Evolutionary conservation across 768 basidiomycete genomes (phyloP), one percentile per base, ranked within the genome.

Genomic region (Hericium erinaceus): DNA sequence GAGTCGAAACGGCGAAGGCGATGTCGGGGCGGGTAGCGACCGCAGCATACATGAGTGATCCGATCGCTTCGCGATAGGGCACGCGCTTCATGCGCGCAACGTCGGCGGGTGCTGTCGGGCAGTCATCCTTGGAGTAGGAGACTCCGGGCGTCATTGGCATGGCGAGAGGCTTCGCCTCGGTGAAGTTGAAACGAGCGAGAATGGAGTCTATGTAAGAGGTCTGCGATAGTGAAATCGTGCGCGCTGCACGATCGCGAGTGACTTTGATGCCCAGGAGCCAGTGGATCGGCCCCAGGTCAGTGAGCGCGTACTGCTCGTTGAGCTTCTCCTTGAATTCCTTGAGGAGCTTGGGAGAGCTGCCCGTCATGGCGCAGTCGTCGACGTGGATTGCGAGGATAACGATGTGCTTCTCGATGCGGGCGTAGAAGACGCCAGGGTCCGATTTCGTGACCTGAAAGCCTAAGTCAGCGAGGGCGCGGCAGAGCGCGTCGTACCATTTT

Each of bases 1-100:
- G 60, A 1, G 58, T 56, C 2, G 64, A 58, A 4, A 75, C 71
- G 0, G 74, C 65, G 57, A 66, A 74, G 1, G 72, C 60, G 41
- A 78, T 76, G 58, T 79, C 73, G 1, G 75, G 75, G 2, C 70
- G 66, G 0, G 72, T 73, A 2, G 62, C 64, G 1, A 70, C 54
- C 0, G 71, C 65, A 1, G 67, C 58, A 58, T 72, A 74, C 56
- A 74, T 67, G 7, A 74, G 70, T 18, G 65, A 67, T 20, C 68
- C 72, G 33, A 75, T 69, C 44, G 68, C 61, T 41, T 57, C 57
- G 22, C 54, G 58, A 57, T 69, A 72, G 4, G 59, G 60, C 48
- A 64, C 40, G 33, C 64, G 54, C 3, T 54, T 58, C 57, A 62
- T 56, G 11, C 20, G 26, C 10, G 33, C 24, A 5, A 39, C 9